Conservation (phyloP, 495 filamentous ascomycete genomes). For the Aspergillus nidulans region DNA sequence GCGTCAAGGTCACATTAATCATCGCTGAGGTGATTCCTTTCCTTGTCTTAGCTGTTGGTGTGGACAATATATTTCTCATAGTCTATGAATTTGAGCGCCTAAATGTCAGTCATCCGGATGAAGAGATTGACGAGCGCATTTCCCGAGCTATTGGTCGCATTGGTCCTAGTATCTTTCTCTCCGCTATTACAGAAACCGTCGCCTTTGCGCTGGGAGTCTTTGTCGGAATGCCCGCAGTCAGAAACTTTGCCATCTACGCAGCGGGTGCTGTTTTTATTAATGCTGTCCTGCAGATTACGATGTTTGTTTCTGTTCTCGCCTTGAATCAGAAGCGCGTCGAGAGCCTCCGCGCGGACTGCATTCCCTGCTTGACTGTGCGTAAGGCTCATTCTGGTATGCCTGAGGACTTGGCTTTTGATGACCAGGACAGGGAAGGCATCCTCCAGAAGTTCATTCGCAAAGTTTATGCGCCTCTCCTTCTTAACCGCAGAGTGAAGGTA, state of each 20-base stretch:
- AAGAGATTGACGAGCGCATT: slow-evolving; percentile 76
- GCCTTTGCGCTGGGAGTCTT: slow-evolving; percentile 90
- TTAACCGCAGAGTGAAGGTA: slow-evolving; percentile 74
- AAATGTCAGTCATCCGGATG: slow-evolving; percentile 83
- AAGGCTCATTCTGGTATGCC: slow-evolving; percentile 53
- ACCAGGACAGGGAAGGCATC: slow-evolving; percentile 60
- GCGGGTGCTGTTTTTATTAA: slow-evolving; percentile 97
- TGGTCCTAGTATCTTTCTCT: slow-evolving; percentile 95
- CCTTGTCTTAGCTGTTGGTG: slow-evolving; percentile 89
- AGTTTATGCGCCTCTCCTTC: slow-evolving; percentile 74
- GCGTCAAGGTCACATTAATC: slow-evolving; percentile 90
- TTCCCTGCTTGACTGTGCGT: slow-evolving; percentile 78
- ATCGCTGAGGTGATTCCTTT: slow-evolving; percentile 99
- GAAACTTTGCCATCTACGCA: slow-evolving; percentile 95
- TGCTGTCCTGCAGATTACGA: slow-evolving; percentile 87
- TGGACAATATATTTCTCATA: slow-evolving; percentile 98
- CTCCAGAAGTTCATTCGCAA: slow-evolving; percentile 85
- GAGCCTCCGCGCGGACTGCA: slow-evolving; percentile 81
- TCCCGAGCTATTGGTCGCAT: slow-evolving; percentile 85
- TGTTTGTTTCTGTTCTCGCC: slow-evolving; percentile 88
- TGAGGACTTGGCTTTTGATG: slow-evolving; percentile 56
- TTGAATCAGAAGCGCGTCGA: slow-evolving; percentile 88
- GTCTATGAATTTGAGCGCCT: slow-evolving; percentile 97
- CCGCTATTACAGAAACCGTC: slow-evolving; percentile 85
- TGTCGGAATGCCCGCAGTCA: slow-evolving; percentile 94